Evolutionary conservation across 2,329 filamentous ascomycete species (phyloP).

Genomic region (Epichloe hybrida): DNA sequence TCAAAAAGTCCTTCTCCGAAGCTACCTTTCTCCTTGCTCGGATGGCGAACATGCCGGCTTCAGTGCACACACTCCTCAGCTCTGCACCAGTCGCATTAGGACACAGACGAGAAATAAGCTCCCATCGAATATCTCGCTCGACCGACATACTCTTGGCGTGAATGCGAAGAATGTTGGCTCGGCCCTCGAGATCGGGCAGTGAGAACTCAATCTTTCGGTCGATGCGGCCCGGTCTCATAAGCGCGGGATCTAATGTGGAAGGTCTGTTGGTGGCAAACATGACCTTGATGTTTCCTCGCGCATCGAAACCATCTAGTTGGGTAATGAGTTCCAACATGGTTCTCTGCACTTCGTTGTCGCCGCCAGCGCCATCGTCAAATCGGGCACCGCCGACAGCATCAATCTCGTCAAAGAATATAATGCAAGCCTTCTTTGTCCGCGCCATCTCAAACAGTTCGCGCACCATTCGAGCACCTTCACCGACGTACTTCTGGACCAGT

Average conservation of each 20-base stretch:
- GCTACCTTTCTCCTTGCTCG: slow-evolving; percentile 91
- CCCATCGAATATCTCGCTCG: slow-evolving; percentile 96
- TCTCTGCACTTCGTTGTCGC: slow-evolving; percentile 94
- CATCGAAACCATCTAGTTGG: slow-evolving; percentile 91
- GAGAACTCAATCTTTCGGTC: slow-evolving; percentile 99
- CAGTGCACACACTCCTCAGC: slow-evolving; percentile 88
- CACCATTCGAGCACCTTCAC: slow-evolving; percentile 96
- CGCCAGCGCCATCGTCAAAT: slow-evolving; percentile 91
- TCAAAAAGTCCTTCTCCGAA: slow-evolving; percentile 96
- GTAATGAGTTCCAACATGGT: slow-evolving; percentile 98
- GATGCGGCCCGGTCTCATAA: slow-evolving; percentile 95
- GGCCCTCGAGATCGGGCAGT: slow-evolving; percentile 88
- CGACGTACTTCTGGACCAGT: slow-evolving; percentile 96
- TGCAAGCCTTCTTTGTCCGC: slow-evolving; percentile 97
- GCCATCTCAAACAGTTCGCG: slow-evolving; percentile 99
- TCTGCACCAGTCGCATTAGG: slow-evolving; percentile 96
- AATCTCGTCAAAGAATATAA: slow-evolving; percentile 95
- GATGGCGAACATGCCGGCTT: slow-evolving; percentile 98
- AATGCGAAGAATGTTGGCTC: slow-evolving; percentile 94
- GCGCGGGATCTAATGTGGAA: slow-evolving; percentile 86
- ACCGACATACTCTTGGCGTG: slow-evolving; percentile 99
- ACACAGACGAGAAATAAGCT: slow-evolving; percentile 91
- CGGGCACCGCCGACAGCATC: slow-evolving; percentile 91
- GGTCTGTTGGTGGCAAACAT: slow-evolving; percentile 98
- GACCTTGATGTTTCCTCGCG: slow-evolving; percentile 96